phyloP scores from a whole-genome alignment of 2,329 filamentous ascomycete species.

The Fusarium pininemorale region DNA sequence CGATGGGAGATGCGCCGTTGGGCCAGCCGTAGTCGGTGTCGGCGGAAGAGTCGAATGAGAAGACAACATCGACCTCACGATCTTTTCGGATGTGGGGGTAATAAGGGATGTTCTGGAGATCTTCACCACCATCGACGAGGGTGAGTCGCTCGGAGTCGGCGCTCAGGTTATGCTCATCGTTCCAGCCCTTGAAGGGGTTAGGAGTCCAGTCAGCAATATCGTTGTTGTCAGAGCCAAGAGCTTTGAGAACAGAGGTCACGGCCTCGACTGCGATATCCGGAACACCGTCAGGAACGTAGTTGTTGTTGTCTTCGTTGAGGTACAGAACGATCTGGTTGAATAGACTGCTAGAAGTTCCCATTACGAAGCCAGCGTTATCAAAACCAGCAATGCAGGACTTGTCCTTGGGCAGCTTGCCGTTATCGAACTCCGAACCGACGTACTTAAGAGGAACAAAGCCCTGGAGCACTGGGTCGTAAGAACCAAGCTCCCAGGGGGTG shows the following conservation, averaged over 20 bases:
- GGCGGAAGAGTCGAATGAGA: conserved; percentile 71
- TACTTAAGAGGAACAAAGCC: conserved; percentile 70
- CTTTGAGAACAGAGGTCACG: conserved; percentile 59
- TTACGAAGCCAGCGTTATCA: conserved; percentile 81
- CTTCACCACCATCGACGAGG: conserved; percentile 83
- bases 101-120: conserved; percentile 81
- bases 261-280: conserved; percentile 54
- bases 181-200: conserved; percentile 67
- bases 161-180: conserved; percentile 54
- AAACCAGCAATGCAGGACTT: conserved; percentile 68
- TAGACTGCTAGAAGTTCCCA: conserved; percentile 83
- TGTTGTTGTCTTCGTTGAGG: conserved; percentile 61
- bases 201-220: conserved; percentile 78
- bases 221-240: conserved; percentile 68
- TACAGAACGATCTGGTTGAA: conserved; percentile 80
- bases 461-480: conserved; percentile 66
- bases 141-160: conserved; percentile 65
- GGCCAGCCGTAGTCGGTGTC: conserved; percentile 68
- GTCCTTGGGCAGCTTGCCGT: conserved; percentile 57
- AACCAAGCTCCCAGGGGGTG: conserved; percentile 72
- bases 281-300: conserved; percentile 61
- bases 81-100: conserved; percentile 66
- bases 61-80: conserved; percentile 68
- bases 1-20: conserved; percentile 66
- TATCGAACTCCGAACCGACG: conserved; percentile 66